A percentile compares a stretch with the other conserved stretches of the same genome.
These are phyloP conservation scores for Ajuga reptans DNA, from an alignment of 305 asterid genomes.

Conservation along the genomic window DNA sequence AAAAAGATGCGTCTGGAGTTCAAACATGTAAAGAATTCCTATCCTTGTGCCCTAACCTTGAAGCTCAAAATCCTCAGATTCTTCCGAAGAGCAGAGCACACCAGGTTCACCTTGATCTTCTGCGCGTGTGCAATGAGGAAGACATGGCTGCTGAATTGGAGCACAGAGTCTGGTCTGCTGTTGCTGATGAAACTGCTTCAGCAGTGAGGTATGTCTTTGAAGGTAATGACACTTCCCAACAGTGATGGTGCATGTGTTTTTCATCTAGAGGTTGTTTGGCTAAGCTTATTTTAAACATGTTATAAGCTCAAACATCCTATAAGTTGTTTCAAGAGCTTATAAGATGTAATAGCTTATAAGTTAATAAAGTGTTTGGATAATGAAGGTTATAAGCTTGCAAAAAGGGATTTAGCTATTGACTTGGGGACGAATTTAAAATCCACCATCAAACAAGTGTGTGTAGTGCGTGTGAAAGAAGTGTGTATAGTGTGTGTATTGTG, in stretches of 20 bases:
- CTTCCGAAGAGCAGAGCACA: slow-evolving; percentile 88
- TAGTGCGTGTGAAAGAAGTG: too few species aligned
- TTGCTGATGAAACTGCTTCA: slow-evolving; percentile 86
- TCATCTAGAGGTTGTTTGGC: not conserved
- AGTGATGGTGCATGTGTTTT: not conserved
- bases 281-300: too few species aligned
- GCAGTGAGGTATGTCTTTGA: slow-evolving; percentile 78
- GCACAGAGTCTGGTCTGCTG: slow-evolving; percentile 72
- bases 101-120: slow-evolving; percentile 82
- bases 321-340: too few species aligned
- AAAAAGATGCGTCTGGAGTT: slow-evolving; percentile 49
- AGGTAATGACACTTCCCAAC: slow-evolving; percentile 38
- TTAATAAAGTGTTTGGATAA: too few species aligned
- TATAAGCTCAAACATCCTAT: too few species aligned
- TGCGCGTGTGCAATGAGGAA: slow-evolving; percentile 57
- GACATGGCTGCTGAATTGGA: slow-evolving; percentile 52
- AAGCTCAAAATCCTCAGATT: slow-evolving; percentile 61
- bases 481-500: too few species aligned
- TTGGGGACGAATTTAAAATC: too few species aligned
- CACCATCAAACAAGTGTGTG: too few species aligned
- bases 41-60: slow-evolving; percentile 43
- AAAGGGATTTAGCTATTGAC: too few species aligned
- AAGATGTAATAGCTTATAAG: too few species aligned
- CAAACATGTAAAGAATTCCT: slow-evolving; percentile 58
- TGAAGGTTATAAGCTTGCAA: too few species aligned